Percentiles rank a stretch among this genome's conserved stretches.
These are phyloP conservation scores for Forsythia viridissima DNA, from an alignment of 257 asterid species.

Conservation along the genomic window DNA sequence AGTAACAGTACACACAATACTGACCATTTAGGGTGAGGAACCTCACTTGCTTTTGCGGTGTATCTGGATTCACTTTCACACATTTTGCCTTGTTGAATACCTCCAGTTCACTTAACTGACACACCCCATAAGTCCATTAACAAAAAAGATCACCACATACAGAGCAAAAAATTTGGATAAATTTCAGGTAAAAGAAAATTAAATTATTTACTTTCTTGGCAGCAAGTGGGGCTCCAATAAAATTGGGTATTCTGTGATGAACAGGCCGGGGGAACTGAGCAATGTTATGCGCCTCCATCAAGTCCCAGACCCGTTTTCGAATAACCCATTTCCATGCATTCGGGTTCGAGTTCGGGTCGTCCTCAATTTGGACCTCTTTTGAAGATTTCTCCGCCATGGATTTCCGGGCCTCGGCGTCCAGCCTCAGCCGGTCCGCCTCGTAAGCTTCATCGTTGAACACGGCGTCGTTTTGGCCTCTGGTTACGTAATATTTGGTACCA, in stretches of 20 bases:
- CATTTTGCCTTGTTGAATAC: conserved; percentile 72
- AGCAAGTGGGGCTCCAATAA: conserved; percentile 62
- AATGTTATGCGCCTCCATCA: conserved; percentile 79
- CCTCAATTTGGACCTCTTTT: conserved; percentile 39
- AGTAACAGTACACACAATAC: conserved; percentile 13
- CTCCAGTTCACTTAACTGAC: conserved; percentile 72
- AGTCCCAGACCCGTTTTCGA: conserved; percentile 81
- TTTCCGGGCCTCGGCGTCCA: conserved; percentile 74
- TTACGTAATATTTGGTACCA: conserved; percentile 19
- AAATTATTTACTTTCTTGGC: conserved; percentile 54
- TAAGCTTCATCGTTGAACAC: conserved; percentile 62
- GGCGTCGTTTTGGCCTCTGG: conserved; percentile 34
- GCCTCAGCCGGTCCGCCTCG: conserved; percentile 75
- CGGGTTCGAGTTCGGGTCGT: conserved; percentile 81
- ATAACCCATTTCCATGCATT: conserved; percentile 91
- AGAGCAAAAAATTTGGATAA: background rate
- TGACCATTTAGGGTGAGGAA: conserved; percentile 80
- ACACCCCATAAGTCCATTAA: conserved; percentile 9
- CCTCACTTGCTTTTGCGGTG: conserved; percentile 92
- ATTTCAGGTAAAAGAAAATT: background rate
- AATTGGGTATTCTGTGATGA: conserved; percentile 94
- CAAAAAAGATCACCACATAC: background rate
- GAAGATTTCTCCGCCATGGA: conserved; percentile 66
- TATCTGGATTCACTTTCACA: conserved; percentile 95
- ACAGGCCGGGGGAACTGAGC: conserved; percentile 95